Percentiles rank a stretch among this genome's conserved stretches.
phyloP scores from a whole-genome alignment of 2,329 filamentous ascomycete genomes.

The Malbranchea zuffiana region DNA sequence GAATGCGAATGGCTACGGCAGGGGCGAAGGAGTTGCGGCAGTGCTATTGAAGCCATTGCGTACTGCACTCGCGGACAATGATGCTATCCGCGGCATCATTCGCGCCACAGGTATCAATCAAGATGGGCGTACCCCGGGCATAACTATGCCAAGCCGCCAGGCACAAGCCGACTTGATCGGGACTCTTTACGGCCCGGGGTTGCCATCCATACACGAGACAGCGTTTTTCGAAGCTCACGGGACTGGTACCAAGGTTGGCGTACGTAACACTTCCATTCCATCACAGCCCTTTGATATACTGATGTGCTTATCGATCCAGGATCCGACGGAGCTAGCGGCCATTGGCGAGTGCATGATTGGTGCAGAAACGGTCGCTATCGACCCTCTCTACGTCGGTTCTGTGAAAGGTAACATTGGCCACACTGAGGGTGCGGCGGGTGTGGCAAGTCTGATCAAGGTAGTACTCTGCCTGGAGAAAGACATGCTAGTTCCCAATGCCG shows the following conservation, averaged over 20 bases:
- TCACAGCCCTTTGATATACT: conserved; percentile 19
- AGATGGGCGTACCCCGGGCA: conserved; percentile 34
- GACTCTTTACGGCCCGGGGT: conserved; percentile 18
- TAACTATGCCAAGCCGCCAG: conserved; percentile 29
- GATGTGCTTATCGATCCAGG: background rate
- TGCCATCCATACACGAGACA: conserved; percentile 9
- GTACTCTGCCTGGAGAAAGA: conserved; percentile 20
- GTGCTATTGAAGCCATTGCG: conserved; percentile 33
- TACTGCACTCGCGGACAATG: conserved; percentile 31
- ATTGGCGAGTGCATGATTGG: conserved; percentile 10
- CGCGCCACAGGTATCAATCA: conserved; percentile 29
- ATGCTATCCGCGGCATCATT: conserved; percentile 35
- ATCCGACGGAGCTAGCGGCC: conserved; percentile 14
- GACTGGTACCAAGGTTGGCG: conserved; percentile 30
- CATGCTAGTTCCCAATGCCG: conserved; percentile 20
- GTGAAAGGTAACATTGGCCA: conserved; percentile 26
- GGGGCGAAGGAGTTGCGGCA: conserved; percentile 34
- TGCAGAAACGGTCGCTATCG: background rate
- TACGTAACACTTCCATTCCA: conserved; percentile 3
- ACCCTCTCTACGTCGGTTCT: conserved; percentile 16
- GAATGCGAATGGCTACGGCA: conserved; percentile 33
- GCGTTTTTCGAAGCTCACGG: conserved; percentile 24
- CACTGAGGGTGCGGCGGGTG: conserved; percentile 20
- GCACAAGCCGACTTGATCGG: conserved; percentile 22
- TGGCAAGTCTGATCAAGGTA: conserved; percentile 23